A percentile compares a stretch with the other conserved stretches of the same genome.
These are phyloP conservation scores for Chalaropsis ovoidea DNA, from an alignment of 2,329 filamentous ascomycete genomes.

Conservation along the genomic window DNA sequence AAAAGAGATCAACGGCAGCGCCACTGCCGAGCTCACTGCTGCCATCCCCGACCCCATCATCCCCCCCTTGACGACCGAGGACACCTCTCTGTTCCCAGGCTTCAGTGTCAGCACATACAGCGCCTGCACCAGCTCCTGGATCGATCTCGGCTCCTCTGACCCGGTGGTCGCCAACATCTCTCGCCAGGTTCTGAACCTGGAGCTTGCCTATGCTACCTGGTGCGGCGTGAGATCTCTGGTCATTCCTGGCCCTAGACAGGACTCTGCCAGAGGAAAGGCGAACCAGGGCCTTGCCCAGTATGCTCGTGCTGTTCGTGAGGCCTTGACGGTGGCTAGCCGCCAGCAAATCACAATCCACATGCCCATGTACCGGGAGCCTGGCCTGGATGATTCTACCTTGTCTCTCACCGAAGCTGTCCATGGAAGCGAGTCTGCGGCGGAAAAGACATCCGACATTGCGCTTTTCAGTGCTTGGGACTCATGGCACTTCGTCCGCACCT, in stretches of 20 bases:
- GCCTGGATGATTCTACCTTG: slow-evolving; percentile 43
- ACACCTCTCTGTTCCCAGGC: slow-evolving; percentile 63
- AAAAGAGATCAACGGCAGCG: slow-evolving; percentile 34
- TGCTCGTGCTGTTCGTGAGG: slow-evolving; percentile 73
- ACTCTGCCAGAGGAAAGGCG: slow-evolving; percentile 44
- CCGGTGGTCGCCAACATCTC: slow-evolving; percentile 77
- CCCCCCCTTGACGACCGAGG: slow-evolving; percentile 64
- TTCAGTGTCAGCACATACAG: slow-evolving; percentile 62
- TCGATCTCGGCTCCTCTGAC: slow-evolving; percentile 75
- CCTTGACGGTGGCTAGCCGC: slow-evolving; percentile 61
- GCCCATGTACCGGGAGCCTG: slow-evolving; percentile 69
- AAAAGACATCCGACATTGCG: slow-evolving; percentile 48
- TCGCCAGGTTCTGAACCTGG: slow-evolving; percentile 77
- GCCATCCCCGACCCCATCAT: slow-evolving; percentile 48
- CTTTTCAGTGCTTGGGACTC: slow-evolving; percentile 80
- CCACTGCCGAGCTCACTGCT: slow-evolving; percentile 37
- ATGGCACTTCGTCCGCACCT: slow-evolving; percentile 77
- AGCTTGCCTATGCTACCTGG: slow-evolving; percentile 91
- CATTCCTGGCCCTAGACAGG: slow-evolving; percentile 63
- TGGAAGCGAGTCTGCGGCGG: slow-evolving; percentile 29
- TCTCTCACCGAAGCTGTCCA: slow-evolving; percentile 38
- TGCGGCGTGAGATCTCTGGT: slow-evolving; percentile 79
- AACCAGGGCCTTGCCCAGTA: slow-evolving; percentile 58
- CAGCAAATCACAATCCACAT: slow-evolving; percentile 72
- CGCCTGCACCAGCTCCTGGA: slow-evolving; percentile 79